phyloP scores from a whole-genome alignment of 805 yeast genomes.

The Lipomyces lipofer region DNA sequence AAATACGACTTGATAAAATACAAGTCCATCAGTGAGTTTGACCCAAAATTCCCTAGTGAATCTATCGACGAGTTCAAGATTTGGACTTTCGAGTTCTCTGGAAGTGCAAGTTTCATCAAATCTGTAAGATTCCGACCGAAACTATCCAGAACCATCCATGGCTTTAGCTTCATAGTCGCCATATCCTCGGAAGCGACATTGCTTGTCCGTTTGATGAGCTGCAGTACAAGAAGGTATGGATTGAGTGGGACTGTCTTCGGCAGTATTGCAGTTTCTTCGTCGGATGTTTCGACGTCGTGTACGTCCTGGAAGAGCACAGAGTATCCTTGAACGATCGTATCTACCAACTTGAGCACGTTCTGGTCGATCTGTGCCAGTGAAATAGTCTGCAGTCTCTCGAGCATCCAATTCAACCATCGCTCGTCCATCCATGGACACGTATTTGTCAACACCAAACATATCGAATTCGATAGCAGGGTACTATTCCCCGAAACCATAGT shows the following conservation, averaged over 20 bases:
- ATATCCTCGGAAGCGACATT: conserved; percentile 18
- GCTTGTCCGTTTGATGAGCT: conserved; percentile 13
- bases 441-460: conserved; percentile 7
- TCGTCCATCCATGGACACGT: conserved; percentile 12
- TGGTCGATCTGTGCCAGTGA: conserved; percentile 14
- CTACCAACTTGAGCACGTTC: conserved; percentile 13
- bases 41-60: conserved; percentile 11
- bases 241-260: conserved; percentile 10
- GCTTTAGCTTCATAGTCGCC: not conserved
- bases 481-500: conserved; percentile 10
- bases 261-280: too few species aligned
- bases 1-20: conserved; percentile 8
- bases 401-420: conserved; percentile 17
- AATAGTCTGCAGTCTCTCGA: conserved; percentile 4
- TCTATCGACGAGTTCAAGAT: conserved; percentile 10
- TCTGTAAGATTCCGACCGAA: not conserved
- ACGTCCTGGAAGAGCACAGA: not conserved
- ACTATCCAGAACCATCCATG: not conserved
- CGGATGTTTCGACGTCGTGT: not conserved
- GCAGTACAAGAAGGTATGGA: conserved; percentile 12
- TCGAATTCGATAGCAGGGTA: conserved; percentile 5
- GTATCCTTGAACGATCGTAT: conserved; percentile 9
- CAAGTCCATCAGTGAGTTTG: conserved; percentile 16
- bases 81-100: not conserved
- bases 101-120: conserved; percentile 8